These are phyloP conservation scores for Rhodotorula taiwanensis DNA, from an alignment of 768 basidiomycete species.

Conservation along the genomic window DNA sequence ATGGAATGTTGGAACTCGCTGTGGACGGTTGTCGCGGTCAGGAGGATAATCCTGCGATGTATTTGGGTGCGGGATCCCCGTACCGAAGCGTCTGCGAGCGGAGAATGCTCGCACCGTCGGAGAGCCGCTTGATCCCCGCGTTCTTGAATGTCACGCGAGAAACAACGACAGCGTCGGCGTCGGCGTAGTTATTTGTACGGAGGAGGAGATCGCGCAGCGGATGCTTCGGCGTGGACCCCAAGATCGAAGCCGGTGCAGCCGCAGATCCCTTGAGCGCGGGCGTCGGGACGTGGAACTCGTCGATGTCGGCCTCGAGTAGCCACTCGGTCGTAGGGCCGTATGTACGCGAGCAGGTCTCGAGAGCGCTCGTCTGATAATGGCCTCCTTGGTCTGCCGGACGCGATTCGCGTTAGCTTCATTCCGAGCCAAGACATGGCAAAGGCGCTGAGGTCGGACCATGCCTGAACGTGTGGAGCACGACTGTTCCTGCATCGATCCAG, in stretches of 20 bases:
- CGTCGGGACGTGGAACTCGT: conserved; percentile 23
- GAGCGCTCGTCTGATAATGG: conserved; percentile 6
- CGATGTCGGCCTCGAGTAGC: conserved; percentile 25
- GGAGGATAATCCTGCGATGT: too few species aligned
- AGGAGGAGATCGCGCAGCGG: neutral
- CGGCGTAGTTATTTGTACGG: neutral
- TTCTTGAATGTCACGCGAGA: conserved; percentile 5
- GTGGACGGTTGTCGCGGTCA: too few species aligned
- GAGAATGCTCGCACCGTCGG: neutral
- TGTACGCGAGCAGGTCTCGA: conserved; percentile 6
- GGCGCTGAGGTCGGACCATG: too few species aligned
- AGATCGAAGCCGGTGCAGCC: neutral
- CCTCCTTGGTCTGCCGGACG: conserved; percentile 7
- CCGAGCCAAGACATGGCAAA: too few species aligned
- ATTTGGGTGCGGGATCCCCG: too few species aligned
- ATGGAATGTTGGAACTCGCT: conserved; percentile 7
- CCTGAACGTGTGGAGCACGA: conserved; percentile 8
- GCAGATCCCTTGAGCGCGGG: neutral
- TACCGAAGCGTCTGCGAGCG: conserved; percentile 1
- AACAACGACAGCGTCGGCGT: neutral
- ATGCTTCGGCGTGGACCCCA: neutral
- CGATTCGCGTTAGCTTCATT: too few species aligned
- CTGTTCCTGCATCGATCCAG: conserved; percentile 8
- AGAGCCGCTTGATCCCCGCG: neutral
- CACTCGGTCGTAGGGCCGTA: conserved; percentile 3